These are phyloP conservation scores for Eimeria acervulina DNA, from an alignment of 169 alveolate genomes.

Conservation along the genomic window DNA sequence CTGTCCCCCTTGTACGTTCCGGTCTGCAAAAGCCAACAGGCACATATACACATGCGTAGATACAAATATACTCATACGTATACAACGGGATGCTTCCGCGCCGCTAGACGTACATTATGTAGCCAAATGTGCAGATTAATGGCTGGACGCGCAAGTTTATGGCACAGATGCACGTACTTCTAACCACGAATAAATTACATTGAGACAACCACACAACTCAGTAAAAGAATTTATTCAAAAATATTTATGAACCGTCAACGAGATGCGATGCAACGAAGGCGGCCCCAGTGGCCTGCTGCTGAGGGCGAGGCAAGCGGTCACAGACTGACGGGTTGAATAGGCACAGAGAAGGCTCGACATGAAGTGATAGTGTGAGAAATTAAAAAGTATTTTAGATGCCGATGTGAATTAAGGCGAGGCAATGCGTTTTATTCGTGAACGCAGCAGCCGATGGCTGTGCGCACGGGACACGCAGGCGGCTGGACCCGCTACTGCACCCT, in stretches of 20 bases:
- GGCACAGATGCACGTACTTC: background rate
- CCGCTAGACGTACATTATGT: background rate
- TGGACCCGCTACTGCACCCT: conserved; percentile 73
- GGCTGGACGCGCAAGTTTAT: background rate
- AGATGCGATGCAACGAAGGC: background rate
- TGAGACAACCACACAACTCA: background rate
- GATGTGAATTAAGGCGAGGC: conserved; percentile 64
- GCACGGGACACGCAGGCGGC: conserved; percentile 77
- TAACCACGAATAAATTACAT: background rate
- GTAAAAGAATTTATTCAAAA: background rate
- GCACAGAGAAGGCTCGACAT: background rate
- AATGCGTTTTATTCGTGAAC: background rate
- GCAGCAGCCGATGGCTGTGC: conserved; percentile 75
- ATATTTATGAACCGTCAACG: background rate
- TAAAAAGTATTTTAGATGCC: conserved; percentile 34
- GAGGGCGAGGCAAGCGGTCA: background rate
- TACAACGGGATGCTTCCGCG: background rate
- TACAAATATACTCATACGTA: background rate
- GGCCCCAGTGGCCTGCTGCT: conserved; percentile 54
- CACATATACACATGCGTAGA: too few relatives aligned
- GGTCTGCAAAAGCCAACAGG: conserved; percentile 84
- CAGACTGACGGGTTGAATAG: background rate
- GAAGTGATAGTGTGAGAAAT: background rate
- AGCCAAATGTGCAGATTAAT: background rate
- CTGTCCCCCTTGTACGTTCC: conserved; percentile 99